Evolutionary conservation across 2,329 filamentous ascomycete species (phyloP).

Genomic region (Fusarium paranaense): DNA sequence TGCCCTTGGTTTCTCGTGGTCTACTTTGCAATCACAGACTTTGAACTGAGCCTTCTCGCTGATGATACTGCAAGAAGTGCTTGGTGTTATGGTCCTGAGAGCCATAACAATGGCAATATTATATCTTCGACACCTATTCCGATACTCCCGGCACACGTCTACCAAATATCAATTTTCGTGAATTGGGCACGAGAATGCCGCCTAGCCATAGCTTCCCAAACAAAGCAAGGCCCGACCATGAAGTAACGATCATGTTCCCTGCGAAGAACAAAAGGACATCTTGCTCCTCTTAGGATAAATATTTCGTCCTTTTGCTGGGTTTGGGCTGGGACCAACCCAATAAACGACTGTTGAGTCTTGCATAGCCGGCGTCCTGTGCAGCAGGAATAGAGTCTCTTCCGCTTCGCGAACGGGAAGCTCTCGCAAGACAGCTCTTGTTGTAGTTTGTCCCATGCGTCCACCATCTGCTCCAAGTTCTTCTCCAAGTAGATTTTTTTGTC

Average conservation of each 20-base stretch:
- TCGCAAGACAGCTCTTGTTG: accelerated
- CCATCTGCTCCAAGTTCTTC: neutral
- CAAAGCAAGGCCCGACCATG: neutral
- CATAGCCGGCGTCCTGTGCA: neutral
- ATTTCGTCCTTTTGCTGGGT: accelerated
- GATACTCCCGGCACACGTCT: neutral
- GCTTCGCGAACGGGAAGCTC: neutral
- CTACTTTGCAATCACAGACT: neutral
- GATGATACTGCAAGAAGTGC: neutral
- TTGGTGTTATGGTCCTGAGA: neutral
- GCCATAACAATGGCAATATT: neutral
- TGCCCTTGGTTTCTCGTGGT: neutral
- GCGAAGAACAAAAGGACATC: neutral
- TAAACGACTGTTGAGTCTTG: neutral
- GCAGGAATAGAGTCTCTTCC: neutral
- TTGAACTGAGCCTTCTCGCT: neutral
- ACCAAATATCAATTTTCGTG: neutral
- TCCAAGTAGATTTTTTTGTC: too few relatives aligned
- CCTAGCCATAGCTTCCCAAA: neutral
- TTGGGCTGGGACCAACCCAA: neutral
- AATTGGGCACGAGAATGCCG: neutral
- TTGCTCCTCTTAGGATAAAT: neutral
- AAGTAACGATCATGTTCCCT: neutral
- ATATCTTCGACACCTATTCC: neutral
- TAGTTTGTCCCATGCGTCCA: neutral